Conservation (phyloP, 495 filamentous ascomycete genomes). For the Podospora pseudopauciseta region DNA sequence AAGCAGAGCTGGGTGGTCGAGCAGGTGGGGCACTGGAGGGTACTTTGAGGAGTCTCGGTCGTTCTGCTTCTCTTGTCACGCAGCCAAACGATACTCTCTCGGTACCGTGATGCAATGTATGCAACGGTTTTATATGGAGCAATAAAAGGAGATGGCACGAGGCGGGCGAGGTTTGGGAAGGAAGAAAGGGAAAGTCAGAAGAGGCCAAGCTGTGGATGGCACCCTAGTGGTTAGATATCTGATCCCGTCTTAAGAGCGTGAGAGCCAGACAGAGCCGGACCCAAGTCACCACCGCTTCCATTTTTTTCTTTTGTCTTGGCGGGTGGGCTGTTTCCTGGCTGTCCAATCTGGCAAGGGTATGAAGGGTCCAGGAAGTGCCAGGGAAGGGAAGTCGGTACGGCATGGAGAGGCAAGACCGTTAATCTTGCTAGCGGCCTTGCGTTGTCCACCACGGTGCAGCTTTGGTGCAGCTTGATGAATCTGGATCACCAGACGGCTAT, state of each 20-base stretch:
- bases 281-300: constrained; percentile 18
- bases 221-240: constrained; percentile 11
- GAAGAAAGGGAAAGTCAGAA: neutral
- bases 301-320: constrained; percentile 29
- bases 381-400: neutral
- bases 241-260: neutral
- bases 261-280: neutral
- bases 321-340: constrained; percentile 19
- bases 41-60: neutral
- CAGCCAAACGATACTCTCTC: neutral
- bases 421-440: neutral
- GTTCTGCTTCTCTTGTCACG: neutral
- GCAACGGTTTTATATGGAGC: neutral
- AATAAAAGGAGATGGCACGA: neutral
- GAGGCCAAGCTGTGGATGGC: constrained; percentile 6
- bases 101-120: neutral
- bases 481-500: constrained; percentile 4
- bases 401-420: neutral
- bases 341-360: constrained; percentile 5
- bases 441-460: neutral
- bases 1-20: neutral
- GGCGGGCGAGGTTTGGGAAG: neutral
- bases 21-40: neutral
- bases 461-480: neutral
- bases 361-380: too few relatives aligned